A percentile compares a stretch with the other conserved stretches of the same genome.
These are phyloP conservation scores for Candida orba DNA, from an alignment of 805 yeast species.

Conservation along the genomic window DNA sequence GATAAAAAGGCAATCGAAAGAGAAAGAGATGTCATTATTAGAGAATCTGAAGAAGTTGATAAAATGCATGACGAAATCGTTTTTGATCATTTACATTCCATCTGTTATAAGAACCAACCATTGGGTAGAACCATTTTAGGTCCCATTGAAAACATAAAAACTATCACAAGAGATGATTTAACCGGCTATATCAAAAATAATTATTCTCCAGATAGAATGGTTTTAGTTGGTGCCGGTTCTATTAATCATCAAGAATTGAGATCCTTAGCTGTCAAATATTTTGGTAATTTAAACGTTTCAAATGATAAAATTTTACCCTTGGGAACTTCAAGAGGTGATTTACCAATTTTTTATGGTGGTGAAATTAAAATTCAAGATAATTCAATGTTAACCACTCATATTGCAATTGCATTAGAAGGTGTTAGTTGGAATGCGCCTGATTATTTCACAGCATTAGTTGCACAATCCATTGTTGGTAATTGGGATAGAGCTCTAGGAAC, in stretches of 20 bases:
- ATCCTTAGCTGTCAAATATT: conserved; percentile 62
- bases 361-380: conserved; percentile 81
- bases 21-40: conserved; percentile 91
- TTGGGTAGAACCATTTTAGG: conserved; percentile 96
- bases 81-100: conserved; percentile 92
- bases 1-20: conserved; percentile 84
- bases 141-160: conserved; percentile 80
- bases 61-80: conserved; percentile 98
- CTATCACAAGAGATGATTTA: conserved; percentile 71
- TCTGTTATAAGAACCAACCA: conserved; percentile 84
- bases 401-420: conserved; percentile 95
- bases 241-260: conserved; percentile 85
- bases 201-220: conserved; percentile 96
- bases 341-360: conserved; percentile 78
- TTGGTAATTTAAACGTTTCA: conserved; percentile 56
- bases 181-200: conserved; percentile 73
- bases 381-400: conserved; percentile 79
- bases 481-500: conserved; percentile 94
- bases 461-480: conserved; percentile 94
- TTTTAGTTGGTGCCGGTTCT: conserved; percentile 93
- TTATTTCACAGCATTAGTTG: conserved; percentile 89
- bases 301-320: conserved; percentile 51
- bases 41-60: conserved; percentile 97
- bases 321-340: conserved; percentile 54
- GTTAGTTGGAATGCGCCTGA: conserved; percentile 96